Conservation (phyloP, 2,329 filamentous ascomycete species). For the Mollisia scopiformis region DNA sequence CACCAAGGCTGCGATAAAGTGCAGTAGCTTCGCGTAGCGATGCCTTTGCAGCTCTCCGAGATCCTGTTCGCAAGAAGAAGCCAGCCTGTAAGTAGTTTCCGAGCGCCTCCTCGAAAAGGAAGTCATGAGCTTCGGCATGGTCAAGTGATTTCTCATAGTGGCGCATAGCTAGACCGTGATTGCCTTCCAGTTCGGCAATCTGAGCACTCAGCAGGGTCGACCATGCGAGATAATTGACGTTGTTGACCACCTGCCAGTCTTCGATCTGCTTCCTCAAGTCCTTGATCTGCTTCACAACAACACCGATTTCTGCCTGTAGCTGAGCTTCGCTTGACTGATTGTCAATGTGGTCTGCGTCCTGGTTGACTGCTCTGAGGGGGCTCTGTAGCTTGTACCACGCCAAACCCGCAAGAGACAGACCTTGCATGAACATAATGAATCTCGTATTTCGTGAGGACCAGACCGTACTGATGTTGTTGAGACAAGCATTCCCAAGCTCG, state of each 20-base stretch:
- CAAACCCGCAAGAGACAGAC: constrained; percentile 56
- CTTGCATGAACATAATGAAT: constrained; percentile 61
- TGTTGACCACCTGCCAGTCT: constrained; percentile 64
- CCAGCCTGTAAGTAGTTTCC: constrained; percentile 76
- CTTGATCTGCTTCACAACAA: constrained; percentile 56
- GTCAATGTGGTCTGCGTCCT: constrained; percentile 34
- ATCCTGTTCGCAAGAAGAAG: constrained; percentile 66
- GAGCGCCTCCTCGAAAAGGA: constrained; percentile 72
- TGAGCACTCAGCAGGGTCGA: constrained; percentile 70
- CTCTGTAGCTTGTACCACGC: constrained; percentile 40
- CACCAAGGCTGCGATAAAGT: constrained; percentile 70
- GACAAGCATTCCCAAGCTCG: constrained; percentile 55
- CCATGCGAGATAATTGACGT: constrained; percentile 74
- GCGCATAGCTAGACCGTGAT: constrained; percentile 61
- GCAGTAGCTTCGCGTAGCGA: constrained; percentile 69
- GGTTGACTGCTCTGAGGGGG: constrained; percentile 24
- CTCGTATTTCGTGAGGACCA: constrained; percentile 64
- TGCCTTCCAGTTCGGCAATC: constrained; percentile 61
- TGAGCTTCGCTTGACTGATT: constrained; percentile 40
- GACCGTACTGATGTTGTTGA: constrained; percentile 51
- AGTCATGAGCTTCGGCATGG: constrained; percentile 68
- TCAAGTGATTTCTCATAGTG: constrained; percentile 74
- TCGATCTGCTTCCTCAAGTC: constrained; percentile 63
- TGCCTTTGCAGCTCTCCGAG: constrained; percentile 69
- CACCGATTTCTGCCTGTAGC: constrained; percentile 46